Percentiles rank a stretch among this genome's conserved stretches.
phyloP scores from a whole-genome alignment of 768 basidiomycete genomes.

The Stropharia rugosoannulata region DNA sequence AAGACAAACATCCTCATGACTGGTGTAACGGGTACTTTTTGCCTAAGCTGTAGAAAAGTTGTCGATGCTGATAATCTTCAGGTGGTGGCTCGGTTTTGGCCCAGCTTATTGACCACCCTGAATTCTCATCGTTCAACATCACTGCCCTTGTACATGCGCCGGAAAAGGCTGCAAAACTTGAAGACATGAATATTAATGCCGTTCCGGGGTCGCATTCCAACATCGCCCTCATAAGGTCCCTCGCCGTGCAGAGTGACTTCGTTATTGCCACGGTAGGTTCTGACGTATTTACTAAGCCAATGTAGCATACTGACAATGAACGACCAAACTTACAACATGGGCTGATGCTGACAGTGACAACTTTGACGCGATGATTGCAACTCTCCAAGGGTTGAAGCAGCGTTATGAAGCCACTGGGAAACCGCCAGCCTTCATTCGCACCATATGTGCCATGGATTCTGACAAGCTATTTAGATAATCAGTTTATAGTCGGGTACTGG shows the following conservation, averaged over 20 bases:
- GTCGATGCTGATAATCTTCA: conserved; percentile 1
- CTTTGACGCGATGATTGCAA: conserved; percentile 38
- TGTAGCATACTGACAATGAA: background rate
- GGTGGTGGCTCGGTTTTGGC: conserved; percentile 47
- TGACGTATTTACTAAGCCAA: too few species aligned
- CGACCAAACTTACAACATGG: conserved; percentile 12
- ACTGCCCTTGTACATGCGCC: conserved; percentile 43
- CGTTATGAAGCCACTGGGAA: conserved; percentile 38
- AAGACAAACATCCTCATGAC: conserved; percentile 39
- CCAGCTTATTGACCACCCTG: conserved; percentile 39
- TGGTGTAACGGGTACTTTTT: conserved; percentile 40
- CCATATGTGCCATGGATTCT: conserved; percentile 33
- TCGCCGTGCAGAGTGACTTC: conserved; percentile 40
- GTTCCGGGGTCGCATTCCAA: conserved; percentile 40
- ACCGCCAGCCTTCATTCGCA: conserved; percentile 51
- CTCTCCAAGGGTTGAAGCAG: conserved; percentile 49
- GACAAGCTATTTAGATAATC: background rate
- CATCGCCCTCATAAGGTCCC: conserved; percentile 31
- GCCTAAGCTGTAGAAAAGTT: background rate
- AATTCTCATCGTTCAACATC: conserved; percentile 34
- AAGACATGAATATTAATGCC: conserved; percentile 33
- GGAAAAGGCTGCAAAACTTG: conserved; percentile 45
- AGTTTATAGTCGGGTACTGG: conserved; percentile 21
- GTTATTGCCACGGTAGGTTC: conserved; percentile 34
- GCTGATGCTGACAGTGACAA: conserved; percentile 45